Conservation (phyloP, 1,139 yeast species). For the Waltiozyma sp. region DNA sequence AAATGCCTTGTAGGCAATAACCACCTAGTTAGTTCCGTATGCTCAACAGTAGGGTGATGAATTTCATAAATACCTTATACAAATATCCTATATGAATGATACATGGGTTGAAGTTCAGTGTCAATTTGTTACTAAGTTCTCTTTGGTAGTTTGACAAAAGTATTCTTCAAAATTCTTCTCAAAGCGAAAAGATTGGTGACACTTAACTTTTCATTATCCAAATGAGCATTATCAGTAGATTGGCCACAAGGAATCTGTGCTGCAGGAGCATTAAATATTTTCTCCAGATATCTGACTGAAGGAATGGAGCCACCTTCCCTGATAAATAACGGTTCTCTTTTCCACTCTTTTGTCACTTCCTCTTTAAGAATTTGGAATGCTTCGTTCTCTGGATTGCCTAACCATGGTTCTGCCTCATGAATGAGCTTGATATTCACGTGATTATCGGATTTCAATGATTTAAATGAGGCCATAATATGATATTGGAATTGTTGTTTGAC, state of each 20-base stretch:
- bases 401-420: constrained; percentile 94
- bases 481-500: constrained; percentile 40
- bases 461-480: constrained; percentile 37
- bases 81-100: too few relatives aligned
- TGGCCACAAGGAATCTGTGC: constrained; percentile 97
- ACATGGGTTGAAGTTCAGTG: too few relatives aligned
- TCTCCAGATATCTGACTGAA: constrained; percentile 74
- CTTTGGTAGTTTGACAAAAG: constrained; percentile 14
- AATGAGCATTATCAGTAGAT: constrained; percentile 87
- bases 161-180: constrained; percentile 40
- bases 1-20: too few relatives aligned
- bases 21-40: too few relatives aligned
- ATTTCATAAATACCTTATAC: too few relatives aligned
- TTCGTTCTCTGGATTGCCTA: constrained; percentile 70
- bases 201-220: constrained; percentile 76
- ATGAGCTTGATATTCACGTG: constrained; percentile 45
- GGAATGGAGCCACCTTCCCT: constrained; percentile 98
- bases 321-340: constrained; percentile 61
- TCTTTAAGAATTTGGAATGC: constrained; percentile 57
- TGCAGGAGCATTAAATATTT: constrained; percentile 74
- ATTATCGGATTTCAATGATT: constrained; percentile 45
- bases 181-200: constrained; percentile 69
- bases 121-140: constrained; percentile 2
- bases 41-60: too few relatives aligned
- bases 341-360: constrained; percentile 57